Conservation (phyloP, 1,284 basidiomycete genomes). For the Coniferiporia weirii region DNA sequence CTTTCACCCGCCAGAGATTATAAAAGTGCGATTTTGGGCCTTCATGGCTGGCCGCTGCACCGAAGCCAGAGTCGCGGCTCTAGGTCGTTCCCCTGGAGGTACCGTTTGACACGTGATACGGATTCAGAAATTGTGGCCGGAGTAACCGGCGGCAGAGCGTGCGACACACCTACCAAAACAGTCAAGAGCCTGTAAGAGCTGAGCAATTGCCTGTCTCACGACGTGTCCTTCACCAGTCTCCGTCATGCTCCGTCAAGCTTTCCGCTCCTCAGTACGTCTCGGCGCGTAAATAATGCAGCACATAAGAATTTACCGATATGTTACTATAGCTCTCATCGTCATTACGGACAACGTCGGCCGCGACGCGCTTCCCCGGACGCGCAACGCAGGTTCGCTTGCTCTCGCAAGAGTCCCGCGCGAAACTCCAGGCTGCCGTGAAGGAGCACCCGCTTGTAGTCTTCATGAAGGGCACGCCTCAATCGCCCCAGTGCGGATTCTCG, state of each 20-base stretch:
- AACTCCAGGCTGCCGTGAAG: conserved; percentile 38
- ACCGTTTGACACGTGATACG: too few relatives aligned
- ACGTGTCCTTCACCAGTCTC: neutral
- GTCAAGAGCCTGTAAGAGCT: neutral
- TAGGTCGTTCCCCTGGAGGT: too few relatives aligned
- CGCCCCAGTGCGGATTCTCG: conserved; percentile 84
- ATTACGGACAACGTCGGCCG: conserved; percentile 6
- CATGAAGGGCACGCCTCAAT: conserved; percentile 70
- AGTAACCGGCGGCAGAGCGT: neutral
- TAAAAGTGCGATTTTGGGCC: conserved; percentile 42
- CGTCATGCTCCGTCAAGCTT: conserved; percentile 16
- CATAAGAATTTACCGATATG: neutral
- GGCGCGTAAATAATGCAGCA: too few relatives aligned
- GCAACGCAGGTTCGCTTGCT: conserved; percentile 16
- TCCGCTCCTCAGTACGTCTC: conserved; percentile 16
- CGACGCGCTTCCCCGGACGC: neutral
- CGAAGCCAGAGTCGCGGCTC: too few relatives aligned
- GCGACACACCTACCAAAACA: neutral
- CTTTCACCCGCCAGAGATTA: conserved; percentile 47
- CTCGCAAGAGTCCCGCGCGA: conserved; percentile 20
- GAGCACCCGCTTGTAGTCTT: conserved; percentile 54
- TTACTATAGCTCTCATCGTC: conserved; percentile 13
- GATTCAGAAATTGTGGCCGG: too few relatives aligned
- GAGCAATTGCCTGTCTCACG: conserved; percentile 10
- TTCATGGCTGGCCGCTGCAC: conserved; percentile 40